These are phyloP conservation scores for Colletotrichum paranaense DNA, from an alignment of 2,329 filamentous ascomycete genomes.

Conservation along the genomic window DNA sequence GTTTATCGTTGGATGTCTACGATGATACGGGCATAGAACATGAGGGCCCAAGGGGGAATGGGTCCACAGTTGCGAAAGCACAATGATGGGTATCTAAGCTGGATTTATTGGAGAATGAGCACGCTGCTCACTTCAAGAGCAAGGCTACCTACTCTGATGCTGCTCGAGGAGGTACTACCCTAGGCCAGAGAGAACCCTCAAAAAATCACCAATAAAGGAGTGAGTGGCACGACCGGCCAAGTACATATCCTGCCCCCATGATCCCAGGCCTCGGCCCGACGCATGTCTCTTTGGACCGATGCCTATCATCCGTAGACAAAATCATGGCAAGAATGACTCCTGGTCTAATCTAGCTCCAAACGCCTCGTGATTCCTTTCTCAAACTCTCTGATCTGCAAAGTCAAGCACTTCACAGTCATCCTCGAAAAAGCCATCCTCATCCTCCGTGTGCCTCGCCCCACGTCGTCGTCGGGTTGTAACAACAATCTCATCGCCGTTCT, in stretches of 20 bases:
- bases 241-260: slow-evolving; percentile 12
- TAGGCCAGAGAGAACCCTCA: slow-evolving; percentile 28
- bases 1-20: background rate
- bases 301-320: background rate
- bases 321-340: slow-evolving; percentile 22
- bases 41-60: background rate
- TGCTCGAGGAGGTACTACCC: slow-evolving; percentile 24
- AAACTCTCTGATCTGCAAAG: slow-evolving; percentile 80
- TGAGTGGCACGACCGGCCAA: slow-evolving; percentile 31
- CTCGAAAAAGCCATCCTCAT: slow-evolving; percentile 87
- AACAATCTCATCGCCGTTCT: slow-evolving; percentile 80
- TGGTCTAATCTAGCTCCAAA: slow-evolving; percentile 30
- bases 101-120: slow-evolving; percentile 31
- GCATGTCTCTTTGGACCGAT: background rate
- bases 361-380: slow-evolving; percentile 42
- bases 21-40: background rate
- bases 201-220: slow-evolving; percentile 31
- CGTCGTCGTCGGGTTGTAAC: slow-evolving; percentile 81
- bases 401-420: slow-evolving; percentile 93
- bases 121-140: slow-evolving; percentile 7
- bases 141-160: slow-evolving; percentile 17
- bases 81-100: slow-evolving; percentile 33
- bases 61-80: background rate
- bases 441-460: slow-evolving; percentile 60
- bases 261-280: slow-evolving; percentile 12